These are phyloP conservation scores for Candida xyloterini DNA, from an alignment of 805 yeast species.

Conservation along the genomic window DNA sequence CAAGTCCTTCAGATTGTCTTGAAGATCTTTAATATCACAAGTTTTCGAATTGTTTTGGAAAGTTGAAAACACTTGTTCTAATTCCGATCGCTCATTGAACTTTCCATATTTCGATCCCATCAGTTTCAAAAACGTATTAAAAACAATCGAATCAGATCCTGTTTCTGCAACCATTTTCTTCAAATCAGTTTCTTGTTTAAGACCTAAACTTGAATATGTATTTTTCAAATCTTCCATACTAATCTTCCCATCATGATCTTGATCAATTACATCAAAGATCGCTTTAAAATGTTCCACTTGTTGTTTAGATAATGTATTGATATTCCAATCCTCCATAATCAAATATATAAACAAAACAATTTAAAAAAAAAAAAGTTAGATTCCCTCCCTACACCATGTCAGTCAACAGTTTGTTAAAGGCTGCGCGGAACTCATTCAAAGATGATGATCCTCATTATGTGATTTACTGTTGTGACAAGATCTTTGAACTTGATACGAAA, in stretches of 20 bases:
- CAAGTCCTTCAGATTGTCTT: slow-evolving; percentile 38
- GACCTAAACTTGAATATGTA: slow-evolving; percentile 51
- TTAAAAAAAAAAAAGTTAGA: slow-evolving; percentile 2
- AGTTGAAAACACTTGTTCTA: slow-evolving; percentile 57
- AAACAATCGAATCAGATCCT: slow-evolving; percentile 41
- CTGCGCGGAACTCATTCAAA: slow-evolving; percentile 50
- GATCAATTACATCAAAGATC: slow-evolving; percentile 77
- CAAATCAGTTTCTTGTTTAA: slow-evolving; percentile 40
- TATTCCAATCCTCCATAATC: slow-evolving; percentile 3
- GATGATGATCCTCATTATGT: slow-evolving; percentile 62
- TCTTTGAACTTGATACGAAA: slow-evolving; percentile 51
- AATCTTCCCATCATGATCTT: slow-evolving; percentile 71
- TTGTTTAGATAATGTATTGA: slow-evolving; percentile 47
- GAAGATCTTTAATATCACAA: slow-evolving; percentile 32
- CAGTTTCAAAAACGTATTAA: slow-evolving; percentile 62
- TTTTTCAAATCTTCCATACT: slow-evolving; percentile 52
- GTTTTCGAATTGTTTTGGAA: slow-evolving; percentile 34
- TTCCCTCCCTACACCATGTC: slow-evolving; percentile 10
- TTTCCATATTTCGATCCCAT: slow-evolving; percentile 54
- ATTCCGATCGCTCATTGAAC: slow-evolving; percentile 49
- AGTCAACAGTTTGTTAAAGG: slow-evolving; percentile 37
- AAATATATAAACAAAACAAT: neutral
- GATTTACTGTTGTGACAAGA: slow-evolving; percentile 51
- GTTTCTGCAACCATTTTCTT: slow-evolving; percentile 45
- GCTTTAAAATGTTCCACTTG: slow-evolving; percentile 68